Evolutionary conservation across 768 basidiomycete genomes (phyloP), one percentile per base, ranked within the genome.

Genomic region (Pseudohyphozyma bogoriensis): DNA sequence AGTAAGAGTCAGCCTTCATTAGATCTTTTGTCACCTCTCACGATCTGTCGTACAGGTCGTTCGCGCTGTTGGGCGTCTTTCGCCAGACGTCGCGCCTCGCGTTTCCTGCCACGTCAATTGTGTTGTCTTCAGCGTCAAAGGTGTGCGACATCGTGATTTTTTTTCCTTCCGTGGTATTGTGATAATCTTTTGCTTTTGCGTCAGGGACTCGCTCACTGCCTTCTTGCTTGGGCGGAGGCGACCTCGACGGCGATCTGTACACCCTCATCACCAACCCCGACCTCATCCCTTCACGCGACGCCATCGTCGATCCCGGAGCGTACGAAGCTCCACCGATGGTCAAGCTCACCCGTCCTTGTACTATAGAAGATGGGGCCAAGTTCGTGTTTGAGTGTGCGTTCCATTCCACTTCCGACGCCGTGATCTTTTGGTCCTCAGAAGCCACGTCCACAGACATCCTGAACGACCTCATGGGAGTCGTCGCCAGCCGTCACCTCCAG

Each of bases 11-110:
- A n/a, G 26, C 16, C 54, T 84, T 85, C 4, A 76, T 76, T 61
- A 84, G 84, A 6, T 82, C 86, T 51, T 84, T 84, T 49, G 33
- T 4, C 39, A 28, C 2, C 51, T 5, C 32, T 51, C 39, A 32
- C 1, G 10, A 24, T 42, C 31, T 31, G 8, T 31, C 24, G 13
- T 12, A 18, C 29, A 13, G 78, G 79, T 69, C 85, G 86, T 57
- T 24, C 56, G n/a, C 5, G 62, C 62, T 22, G 62, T 55, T 22
- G 56, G 60, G 4, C 13, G 29, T 10, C 18, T 62, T 16, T 42
- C 39, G 11, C 15, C 39, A 15, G 40, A 33, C 16, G 32, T 36
- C 10, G 59, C 60, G 2, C 56, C 54, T 22, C 51, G 46, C 9
- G n/a, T 55, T 2, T 13, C 12, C 1, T 5, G 3, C 9, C 26